Base-by-base conservation (phyloP, 177 flowering plant species). In the Vitis hybrid region DNA sequence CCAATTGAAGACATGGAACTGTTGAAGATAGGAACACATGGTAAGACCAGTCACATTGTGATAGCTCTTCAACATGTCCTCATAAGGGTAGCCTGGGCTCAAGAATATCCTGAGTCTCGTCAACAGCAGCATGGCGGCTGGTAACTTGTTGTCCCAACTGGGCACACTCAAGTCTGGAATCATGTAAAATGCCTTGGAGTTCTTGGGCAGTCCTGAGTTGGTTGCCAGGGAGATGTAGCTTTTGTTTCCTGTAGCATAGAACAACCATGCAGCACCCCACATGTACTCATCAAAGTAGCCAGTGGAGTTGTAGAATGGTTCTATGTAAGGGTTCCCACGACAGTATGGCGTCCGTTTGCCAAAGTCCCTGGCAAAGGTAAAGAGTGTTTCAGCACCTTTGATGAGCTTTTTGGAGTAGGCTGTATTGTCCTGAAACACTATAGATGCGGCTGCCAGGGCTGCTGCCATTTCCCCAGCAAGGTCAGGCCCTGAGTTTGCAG, bases 71-170 rank as follows among this genome's bases (percentile, higher is more conserved):
- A 93, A 57, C 80, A 83, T 85, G 5, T 88, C 88, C 73, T 93
- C 97, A 66, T 87, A 90, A 56, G 98, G 98, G 65, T 87, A 93
- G 7, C 95, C 95, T 2, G 97, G 98, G 72, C 75, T 82, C 78
- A 89, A 66, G 72, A 91, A 86, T 15, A 93, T 67, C 77, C 96
- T 78, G 56, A 86, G 10, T 58, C 97, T 80, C 6, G 88, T 87
- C n/a, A 91, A 75, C 77, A 90, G 60, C 60, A 93, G 66, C 77
- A 84, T 84, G 0, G 90, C 90, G 6, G 87, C 90, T 1, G 93
- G 86, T 19, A 91, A 79, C 85, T 91, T 93, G 79, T 93, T 93
- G 60, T 93, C 91, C 98, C 98, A 94, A 58, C 96, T 92, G 21
- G 81, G 72, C 17, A 89, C 92, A 12, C 85, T 76, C 57, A 72